Evolutionary conservation across 2,329 filamentous ascomycete species (phyloP).

Genomic region (Fusarium proliferatum): DNA sequence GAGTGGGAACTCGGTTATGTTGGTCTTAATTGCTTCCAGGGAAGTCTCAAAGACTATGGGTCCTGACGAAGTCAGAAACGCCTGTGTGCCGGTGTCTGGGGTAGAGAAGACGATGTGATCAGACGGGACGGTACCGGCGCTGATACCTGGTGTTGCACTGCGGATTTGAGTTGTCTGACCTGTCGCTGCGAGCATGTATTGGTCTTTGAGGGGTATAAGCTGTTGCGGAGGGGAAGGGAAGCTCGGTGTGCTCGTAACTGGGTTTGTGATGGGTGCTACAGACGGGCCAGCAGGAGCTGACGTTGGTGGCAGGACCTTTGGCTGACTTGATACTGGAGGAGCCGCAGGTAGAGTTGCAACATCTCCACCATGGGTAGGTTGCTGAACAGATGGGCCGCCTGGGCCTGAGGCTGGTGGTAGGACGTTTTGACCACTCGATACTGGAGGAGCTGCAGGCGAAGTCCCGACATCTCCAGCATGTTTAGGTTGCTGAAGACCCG

Average conservation of each 20-base stretch:
- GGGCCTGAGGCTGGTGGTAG: not conserved
- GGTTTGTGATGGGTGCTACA: not conserved
- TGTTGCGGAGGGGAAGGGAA: not conserved
- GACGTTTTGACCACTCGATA: not conserved
- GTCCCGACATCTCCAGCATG: not conserved
- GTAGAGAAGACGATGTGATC: not conserved
- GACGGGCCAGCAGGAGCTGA: not conserved
- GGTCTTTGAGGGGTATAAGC: fast-evolving
- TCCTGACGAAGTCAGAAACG: not conserved
- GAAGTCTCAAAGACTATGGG: not conserved
- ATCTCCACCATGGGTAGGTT: not conserved
- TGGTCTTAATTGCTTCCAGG: not conserved
- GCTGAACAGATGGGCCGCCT: not conserved
- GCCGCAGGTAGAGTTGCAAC: too few relatives aligned
- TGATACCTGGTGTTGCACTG: not conserved
- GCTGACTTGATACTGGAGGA: not conserved
- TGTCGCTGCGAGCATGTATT: not conserved
- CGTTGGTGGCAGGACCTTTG: not conserved
- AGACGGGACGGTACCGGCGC: not conserved
- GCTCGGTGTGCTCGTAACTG: not conserved
- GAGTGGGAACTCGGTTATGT: fast-evolving
- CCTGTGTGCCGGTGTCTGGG: not conserved
- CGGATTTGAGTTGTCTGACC: not conserved
- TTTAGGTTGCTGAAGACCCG: not conserved
- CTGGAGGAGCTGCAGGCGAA: not conserved